Conservation (phyloP, 495 filamentous ascomycete genomes). For the Lasiosphaeria miniovina region DNA sequence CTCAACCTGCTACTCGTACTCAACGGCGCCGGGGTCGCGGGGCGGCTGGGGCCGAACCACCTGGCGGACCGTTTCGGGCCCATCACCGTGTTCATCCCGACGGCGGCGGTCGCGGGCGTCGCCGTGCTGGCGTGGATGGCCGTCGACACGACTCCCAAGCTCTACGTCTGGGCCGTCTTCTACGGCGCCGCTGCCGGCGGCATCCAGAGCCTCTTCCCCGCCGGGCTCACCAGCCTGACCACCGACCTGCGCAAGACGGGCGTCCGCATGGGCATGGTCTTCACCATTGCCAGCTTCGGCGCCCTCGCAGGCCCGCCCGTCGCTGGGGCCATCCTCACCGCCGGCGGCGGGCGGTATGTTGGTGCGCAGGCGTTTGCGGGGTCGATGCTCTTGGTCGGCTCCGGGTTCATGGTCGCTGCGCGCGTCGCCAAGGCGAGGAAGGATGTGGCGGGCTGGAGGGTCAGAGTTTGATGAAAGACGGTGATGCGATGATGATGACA, state of each 20-base stretch:
- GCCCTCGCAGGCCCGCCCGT: slow-evolving; percentile 72
- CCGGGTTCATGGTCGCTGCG: slow-evolving; percentile 42
- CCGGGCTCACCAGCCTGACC: slow-evolving; percentile 55
- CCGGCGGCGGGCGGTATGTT: slow-evolving; percentile 52
- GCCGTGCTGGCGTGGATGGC: slow-evolving; percentile 63
- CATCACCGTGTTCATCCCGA: slow-evolving; percentile 61
- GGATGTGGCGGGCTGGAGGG: slow-evolving; percentile 7
- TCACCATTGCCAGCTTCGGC: slow-evolving; percentile 71
- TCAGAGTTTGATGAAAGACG: slow-evolving; percentile 16
- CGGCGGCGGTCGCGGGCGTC: slow-evolving; percentile 48
- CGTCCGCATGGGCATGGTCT: slow-evolving; percentile 75
- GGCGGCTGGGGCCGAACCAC: slow-evolving; percentile 62
- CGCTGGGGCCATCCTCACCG: slow-evolving; percentile 62
- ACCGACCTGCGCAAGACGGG: slow-evolving; percentile 67
- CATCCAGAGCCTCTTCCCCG: slow-evolving; percentile 68
- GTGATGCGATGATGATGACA: no score
- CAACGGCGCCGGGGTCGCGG: slow-evolving; percentile 65
- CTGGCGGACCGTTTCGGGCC: slow-evolving; percentile 61
- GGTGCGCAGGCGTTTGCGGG: slow-evolving; percentile 65
- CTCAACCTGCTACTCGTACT: slow-evolving; percentile 70
- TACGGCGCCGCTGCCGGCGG: slow-evolving; percentile 66
- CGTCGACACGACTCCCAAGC: slow-evolving; percentile 43
- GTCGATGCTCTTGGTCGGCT: slow-evolving; percentile 39
- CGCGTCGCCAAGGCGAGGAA: slow-evolving; percentile 33
- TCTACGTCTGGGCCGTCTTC: slow-evolving; percentile 60